Evolutionary conservation across 768 basidiomycete species (phyloP), one percentile per base, ranked within the genome.

Genomic region (Phaeotremella fagi): DNA sequence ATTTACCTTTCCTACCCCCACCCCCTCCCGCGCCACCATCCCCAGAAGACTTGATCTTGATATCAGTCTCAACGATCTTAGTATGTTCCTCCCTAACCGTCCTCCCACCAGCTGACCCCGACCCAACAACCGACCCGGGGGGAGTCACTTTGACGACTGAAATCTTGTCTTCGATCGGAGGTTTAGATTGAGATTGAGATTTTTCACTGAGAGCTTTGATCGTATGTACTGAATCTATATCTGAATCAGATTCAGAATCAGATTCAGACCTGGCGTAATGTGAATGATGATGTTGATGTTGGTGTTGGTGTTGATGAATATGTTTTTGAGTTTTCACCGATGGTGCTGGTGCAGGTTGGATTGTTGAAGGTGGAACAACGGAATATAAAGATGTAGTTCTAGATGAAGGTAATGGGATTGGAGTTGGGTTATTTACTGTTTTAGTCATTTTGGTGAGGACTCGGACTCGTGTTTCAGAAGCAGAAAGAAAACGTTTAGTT

Each of bases 281-380:
- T 41, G 57, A 61, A 44, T 65, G 63, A 45, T 61, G 60, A 44
- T 65, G 63, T 31, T 64, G 63, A 45, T 65, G 60, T 29, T 65
- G 53, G 52, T 65, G 63, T 20, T 61, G 53, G 54, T 65, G 63
- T 25, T 59, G 59, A 48, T 59, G 58, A n/a, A n/a, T 33, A 33
- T 33, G 31, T 16, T 33, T 33, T 33, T 33, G 31, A 7, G 31
- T 33, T 16, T 33, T 33, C 16, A 7, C 31, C 31, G 31, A 33
- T 33, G n/a, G n/a, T n/a, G n/a, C n/a, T n/a, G n/a, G n/a, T n/a
- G n/a, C n/a, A n/a, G n/a, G n/a, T n/a, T n/a, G n/a, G n/a, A n/a
- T n/a, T n/a, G n/a, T n/a, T n/a, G n/a, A n/a, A n/a, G n/a, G n/a
- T n/a, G n/a, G n/a, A n/a, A n/a, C n/a, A n/a, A n/a, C n/a, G n/a